Evolutionary conservation across 495 filamentous ascomycete species (phyloP), one percentile per base, ranked within the genome.

Genomic region (Lepraria neglecta): DNA sequence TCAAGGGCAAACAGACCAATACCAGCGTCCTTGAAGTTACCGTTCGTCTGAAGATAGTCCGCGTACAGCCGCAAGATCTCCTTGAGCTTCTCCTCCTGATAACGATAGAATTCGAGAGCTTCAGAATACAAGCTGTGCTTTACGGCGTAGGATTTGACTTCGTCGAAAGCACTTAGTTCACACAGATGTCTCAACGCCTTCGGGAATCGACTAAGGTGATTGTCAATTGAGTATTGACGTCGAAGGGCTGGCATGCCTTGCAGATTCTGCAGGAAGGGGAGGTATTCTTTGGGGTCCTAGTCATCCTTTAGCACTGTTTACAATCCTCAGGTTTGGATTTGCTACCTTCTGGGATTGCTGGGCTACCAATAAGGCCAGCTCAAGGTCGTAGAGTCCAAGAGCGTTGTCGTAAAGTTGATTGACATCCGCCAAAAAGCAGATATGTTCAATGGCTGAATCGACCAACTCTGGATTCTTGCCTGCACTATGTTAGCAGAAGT

Each of bases 351-450:
- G 94, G 15, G 92, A 92, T 71, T 96, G 90, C 68, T 98, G 94
- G 6, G 95, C 94, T 45, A 98, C 87, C 53, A 95, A 76, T 14
- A 98, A 77, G 9, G 91, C 87, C 40, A 97, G 83, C 42, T 96
- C 92, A 4, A 98, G 80, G 68, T 96, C 83, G 69, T 98, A 97
- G 3, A 97, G 75, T 27, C 92, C 92, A 17, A 98, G 77, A 7
- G 94, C 88, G 60, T 89, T 86, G 61, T 96, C 89, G 68, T 94
- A 98, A n/a, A 98, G 82, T 56, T 82, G 84, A 69, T 96, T 94
- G 21, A 94, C 86, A 74, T 98, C 94, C 0, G 90, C 89, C 46
- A 98, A 78, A 76, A 97, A 98, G 77, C 91, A 97, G 64, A 97
- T 96, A 65, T 98, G 94, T 69, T 95, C 91, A 43, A 96, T 86